phyloP scores from a whole-genome alignment of 1,284 basidiomycete genomes.

The Ceratobasidium sp. region DNA sequence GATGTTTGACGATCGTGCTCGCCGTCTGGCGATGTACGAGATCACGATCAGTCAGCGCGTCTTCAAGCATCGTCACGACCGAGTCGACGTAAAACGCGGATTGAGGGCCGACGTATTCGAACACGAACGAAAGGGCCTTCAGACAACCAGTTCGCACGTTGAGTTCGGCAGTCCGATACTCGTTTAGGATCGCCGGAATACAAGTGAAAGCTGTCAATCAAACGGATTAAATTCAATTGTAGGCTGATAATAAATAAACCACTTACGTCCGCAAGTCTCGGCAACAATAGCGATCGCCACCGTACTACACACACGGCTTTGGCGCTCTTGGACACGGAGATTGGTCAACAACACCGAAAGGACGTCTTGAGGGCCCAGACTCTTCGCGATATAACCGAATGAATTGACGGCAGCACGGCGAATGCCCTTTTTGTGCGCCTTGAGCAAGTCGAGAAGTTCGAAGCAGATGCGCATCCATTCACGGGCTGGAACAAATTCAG shows the following conservation, averaged over 20 bases:
- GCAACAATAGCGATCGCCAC: constrained; percentile 98
- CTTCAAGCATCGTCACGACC: constrained; percentile 96
- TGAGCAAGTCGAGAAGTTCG: constrained; percentile 94
- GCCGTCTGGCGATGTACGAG: constrained; percentile 98
- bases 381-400: constrained; percentile 99
- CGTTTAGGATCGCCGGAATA: constrained; percentile 98
- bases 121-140: constrained; percentile 97
- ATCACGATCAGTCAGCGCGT: constrained; percentile 96
- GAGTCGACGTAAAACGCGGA: constrained; percentile 98
- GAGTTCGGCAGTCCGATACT: constrained; percentile 96
- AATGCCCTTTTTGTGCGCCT: constrained; percentile 99
- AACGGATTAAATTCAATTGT: constrained; percentile 44
- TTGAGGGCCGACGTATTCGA: constrained; percentile 99
- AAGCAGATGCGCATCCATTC: constrained; percentile 99
- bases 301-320: constrained; percentile 97
- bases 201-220: constrained; percentile 85
- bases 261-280: constrained; percentile 92
- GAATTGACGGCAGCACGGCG: constrained; percentile 99
- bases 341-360: constrained; percentile 96
- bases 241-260: constrained; percentile 21
- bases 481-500: constrained; percentile 96
- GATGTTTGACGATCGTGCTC: constrained; percentile 98
- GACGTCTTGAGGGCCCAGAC: constrained; percentile 98
- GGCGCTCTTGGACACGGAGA: constrained; percentile 96
- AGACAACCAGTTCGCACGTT: constrained; percentile 99